A percentile compares a stretch with the other conserved stretches of the same genome.
These are phyloP conservation scores for Tylopilus felleus DNA, from an alignment of 768 basidiomycete genomes.

Conservation along the genomic window DNA sequence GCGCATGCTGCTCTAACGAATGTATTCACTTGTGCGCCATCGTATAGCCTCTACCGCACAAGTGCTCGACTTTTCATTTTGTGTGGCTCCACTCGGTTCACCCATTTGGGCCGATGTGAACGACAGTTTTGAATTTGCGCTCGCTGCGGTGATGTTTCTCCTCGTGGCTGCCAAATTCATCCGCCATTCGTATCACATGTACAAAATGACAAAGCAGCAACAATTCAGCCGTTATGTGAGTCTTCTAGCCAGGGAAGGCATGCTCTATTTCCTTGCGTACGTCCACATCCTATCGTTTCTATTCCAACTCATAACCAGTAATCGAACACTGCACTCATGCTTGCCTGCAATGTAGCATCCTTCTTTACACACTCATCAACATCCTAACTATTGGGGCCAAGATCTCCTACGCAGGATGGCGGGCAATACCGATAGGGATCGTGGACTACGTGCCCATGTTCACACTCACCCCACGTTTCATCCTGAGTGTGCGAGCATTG, in stretches of 20 bases:
- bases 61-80: constrained; percentile 1
- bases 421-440: neutral
- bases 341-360: neutral
- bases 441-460: constrained; percentile 1
- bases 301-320: neutral
- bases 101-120: neutral
- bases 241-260: constrained; percentile 2
- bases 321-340: neutral
- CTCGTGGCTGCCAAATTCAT: constrained; percentile 1
- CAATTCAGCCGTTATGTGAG: neutral
- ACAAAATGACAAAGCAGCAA: neutral
- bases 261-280: constrained; percentile 7
- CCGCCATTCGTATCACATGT: neutral
- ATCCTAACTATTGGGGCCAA: too few relatives aligned
- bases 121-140: neutral
- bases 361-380: neutral
- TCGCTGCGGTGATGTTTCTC: neutral
- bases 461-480: constrained; percentile 6
- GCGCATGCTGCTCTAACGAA: neutral
- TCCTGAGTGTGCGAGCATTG: constrained; percentile 5
- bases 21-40: neutral
- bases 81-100: neutral
- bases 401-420: neutral
- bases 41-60: neutral
- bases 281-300: neutral